These are phyloP conservation scores for Eucalyptus viminalis DNA, from an alignment of 345 rosid genomes.

Conservation along the genomic window DNA sequence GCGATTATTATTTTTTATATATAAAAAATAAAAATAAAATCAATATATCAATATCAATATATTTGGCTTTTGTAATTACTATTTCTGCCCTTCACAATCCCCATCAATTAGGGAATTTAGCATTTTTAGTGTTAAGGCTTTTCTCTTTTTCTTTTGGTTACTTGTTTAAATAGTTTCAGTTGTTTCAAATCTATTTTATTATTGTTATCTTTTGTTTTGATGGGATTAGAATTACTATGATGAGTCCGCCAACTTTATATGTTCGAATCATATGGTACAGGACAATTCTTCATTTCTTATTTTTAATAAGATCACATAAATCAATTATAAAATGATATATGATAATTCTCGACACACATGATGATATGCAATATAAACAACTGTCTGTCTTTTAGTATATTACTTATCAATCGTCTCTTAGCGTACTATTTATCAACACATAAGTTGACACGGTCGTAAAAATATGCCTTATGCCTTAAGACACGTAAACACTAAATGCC, in stretches of 20 bases:
- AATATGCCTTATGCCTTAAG: no score
- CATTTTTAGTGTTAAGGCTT: background rate
- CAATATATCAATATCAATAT: no score
- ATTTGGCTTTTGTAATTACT: background rate
- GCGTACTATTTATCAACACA: no score
- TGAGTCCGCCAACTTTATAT: background rate
- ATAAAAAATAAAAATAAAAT: no score
- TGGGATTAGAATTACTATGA: background rate
- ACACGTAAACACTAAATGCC: background rate
- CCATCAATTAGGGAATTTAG: background rate
- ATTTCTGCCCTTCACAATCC: background rate
- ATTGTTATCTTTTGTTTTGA: background rate
- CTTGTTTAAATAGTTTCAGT: background rate
- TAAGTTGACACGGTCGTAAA: background rate
- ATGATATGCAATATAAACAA: accelerated
- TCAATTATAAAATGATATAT: accelerated
- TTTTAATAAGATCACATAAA: accelerated
- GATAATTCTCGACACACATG: background rate
- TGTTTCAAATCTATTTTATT: accelerated
- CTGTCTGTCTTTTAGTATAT: background rate
- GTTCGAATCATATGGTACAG: no score
- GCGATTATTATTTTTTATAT: no score
- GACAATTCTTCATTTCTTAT: background rate
- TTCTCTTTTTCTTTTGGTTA: background rate
- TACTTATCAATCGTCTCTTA: no score